phyloP scores from a whole-genome alignment of 345 rosid genomes.

The Citrus maxima region DNA sequence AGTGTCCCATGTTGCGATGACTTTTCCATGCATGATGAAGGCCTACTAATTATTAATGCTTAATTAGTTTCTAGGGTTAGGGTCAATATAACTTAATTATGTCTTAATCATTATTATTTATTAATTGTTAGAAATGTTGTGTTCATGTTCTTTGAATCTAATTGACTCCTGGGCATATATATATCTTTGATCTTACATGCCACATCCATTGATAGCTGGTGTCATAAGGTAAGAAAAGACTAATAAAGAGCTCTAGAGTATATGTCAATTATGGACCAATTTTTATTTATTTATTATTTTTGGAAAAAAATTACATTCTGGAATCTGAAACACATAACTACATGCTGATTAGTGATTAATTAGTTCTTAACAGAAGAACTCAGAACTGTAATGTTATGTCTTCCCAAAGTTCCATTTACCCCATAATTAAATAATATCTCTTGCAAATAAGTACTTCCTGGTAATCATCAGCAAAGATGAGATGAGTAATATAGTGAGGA shows the following conservation, averaged over 20 bases:
- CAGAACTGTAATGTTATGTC: too few relatives aligned
- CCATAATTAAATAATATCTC: too few relatives aligned
- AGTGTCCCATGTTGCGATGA: constrained; percentile 7
- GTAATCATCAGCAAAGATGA: too few relatives aligned
- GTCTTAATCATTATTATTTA: too few relatives aligned
- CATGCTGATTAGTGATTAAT: not conserved
- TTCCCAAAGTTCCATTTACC: too few relatives aligned
- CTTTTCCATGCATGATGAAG: constrained; percentile 19
- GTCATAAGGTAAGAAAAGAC: too few relatives aligned
- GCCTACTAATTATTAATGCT: not conserved
- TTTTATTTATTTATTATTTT: not conserved
- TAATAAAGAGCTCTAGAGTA: too few relatives aligned
- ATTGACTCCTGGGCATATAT: not conserved
- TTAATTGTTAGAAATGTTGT: not conserved
- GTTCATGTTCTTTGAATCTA: not conserved
- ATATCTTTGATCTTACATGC: not conserved
- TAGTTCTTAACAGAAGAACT: too few relatives aligned
- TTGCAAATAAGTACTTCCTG: too few relatives aligned
- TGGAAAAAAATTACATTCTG: not conserved
- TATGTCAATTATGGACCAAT: not conserved
- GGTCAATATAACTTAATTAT: not conserved
- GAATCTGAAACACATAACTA: not conserved
- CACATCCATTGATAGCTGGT: not conserved
- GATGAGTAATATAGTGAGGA: too few relatives aligned
- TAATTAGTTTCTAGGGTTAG: not conserved